These are phyloP conservation scores for Chrysochromulina parva DNA, from an alignment of 78 protist genomes.

Conservation along the genomic window DNA sequence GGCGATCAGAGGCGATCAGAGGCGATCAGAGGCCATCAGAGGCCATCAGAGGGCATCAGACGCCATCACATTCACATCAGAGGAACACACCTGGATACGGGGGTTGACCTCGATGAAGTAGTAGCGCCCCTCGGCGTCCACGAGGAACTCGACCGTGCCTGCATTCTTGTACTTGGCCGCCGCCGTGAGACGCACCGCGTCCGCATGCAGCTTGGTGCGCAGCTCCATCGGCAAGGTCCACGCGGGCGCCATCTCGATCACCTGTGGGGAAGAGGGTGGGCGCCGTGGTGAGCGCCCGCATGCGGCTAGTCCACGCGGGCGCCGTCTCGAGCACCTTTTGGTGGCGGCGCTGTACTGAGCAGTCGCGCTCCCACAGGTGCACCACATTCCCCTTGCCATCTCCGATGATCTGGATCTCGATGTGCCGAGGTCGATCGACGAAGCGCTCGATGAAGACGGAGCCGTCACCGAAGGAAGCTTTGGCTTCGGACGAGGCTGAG, in stretches of 20 bases:
- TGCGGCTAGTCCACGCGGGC: conserved; percentile 25
- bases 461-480: conserved; percentile 66
- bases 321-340: conserved; percentile 73
- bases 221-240: neutral
- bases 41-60: too few species aligned
- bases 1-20: too few species aligned
- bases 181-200: neutral
- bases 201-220: neutral
- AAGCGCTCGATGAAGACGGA: conserved; percentile 74
- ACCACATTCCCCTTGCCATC: conserved; percentile 37
- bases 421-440: conserved; percentile 47
- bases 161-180: conserved; percentile 41
- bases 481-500: conserved; percentile 38
- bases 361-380: conserved; percentile 55
- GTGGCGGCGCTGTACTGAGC: conserved; percentile 73
- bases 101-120: conserved; percentile 73
- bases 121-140: conserved; percentile 40
- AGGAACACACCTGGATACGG: conserved; percentile 60
- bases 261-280: too few species aligned
- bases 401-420: conserved; percentile 40
- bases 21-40: too few species aligned
- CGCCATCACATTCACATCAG: neutral
- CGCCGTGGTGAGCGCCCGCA: neutral
- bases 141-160: conserved; percentile 74
- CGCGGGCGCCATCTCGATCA: conserved; percentile 59